Evolutionary conservation across 2,329 filamentous ascomycete species (phyloP).

Genomic region (Phaeomoniella chlamydospora): DNA sequence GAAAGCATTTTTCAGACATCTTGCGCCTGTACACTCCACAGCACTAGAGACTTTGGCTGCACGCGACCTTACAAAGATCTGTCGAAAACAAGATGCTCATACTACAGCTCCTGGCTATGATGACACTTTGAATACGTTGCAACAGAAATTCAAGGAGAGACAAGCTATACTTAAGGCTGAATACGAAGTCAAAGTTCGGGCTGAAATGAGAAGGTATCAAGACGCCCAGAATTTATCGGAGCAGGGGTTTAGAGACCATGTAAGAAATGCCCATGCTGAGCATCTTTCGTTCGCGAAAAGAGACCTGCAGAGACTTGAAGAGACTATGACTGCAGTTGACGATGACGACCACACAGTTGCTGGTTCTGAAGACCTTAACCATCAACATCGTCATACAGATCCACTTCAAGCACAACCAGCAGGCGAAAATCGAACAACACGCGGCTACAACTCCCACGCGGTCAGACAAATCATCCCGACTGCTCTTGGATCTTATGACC

Average conservation of each 20-base stretch:
- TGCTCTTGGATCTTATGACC: constrained; percentile 7
- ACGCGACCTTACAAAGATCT: constrained; percentile 21
- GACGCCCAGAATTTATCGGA: constrained; percentile 14
- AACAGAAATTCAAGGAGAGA: constrained; percentile 13
- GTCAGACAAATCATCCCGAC: constrained; percentile 12
- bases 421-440: constrained; percentile 4
- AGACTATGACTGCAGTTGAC: constrained; percentile 21
- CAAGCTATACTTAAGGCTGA: constrained; percentile 16
- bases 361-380: constrained; percentile 17
- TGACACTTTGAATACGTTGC: constrained; percentile 18
- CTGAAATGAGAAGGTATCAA: constrained; percentile 12
- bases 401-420: constrained; percentile 11
- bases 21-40: constrained; percentile 24
- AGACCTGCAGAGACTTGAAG: constrained; percentile 22
- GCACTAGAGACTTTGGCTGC: constrained; percentile 23
- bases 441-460: constrained; percentile 10
- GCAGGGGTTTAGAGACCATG: constrained; percentile 14
- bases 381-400: constrained; percentile 9
- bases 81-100: constrained; percentile 25
- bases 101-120: constrained; percentile 22
- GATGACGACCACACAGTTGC: constrained; percentile 27
- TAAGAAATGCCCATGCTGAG: constrained; percentile 11
- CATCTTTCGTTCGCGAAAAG: constrained; percentile 23
- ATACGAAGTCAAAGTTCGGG: constrained; percentile 17
- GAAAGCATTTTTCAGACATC: constrained; percentile 23